Conservation (phyloP, 225 moss, liverwort and hornwort genomes). For the Sphagnum contortum region DNA sequence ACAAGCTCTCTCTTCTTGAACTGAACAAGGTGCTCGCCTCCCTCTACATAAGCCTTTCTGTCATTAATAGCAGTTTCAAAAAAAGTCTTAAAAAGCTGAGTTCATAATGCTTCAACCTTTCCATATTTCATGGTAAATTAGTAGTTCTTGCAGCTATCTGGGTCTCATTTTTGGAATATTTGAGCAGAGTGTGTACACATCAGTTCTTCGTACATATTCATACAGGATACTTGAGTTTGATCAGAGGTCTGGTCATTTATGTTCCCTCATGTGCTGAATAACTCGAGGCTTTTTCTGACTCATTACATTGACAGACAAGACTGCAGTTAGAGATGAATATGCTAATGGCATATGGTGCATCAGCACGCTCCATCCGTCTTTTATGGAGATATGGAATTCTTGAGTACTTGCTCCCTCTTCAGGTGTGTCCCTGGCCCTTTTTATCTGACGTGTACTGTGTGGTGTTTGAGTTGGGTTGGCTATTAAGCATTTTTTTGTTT, state of each 20-base stretch:
- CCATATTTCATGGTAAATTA: too few relatives aligned
- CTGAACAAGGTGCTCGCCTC: constrained; percentile 61
- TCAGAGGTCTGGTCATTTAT: too few relatives aligned
- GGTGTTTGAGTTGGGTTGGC: not conserved
- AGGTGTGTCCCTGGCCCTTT: constrained; percentile 26
- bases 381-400: constrained; percentile 94
- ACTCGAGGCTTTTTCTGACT: too few relatives aligned
- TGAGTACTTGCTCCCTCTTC: constrained; percentile 80
- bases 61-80: too few relatives aligned
- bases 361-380: constrained; percentile 79
- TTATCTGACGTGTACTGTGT: not conserved
- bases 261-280: too few relatives aligned
- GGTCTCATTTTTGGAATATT: too few relatives aligned
- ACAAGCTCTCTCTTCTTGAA: constrained; percentile 62
- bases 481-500: not conserved
- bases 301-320: constrained; percentile 30
- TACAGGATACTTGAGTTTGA: too few relatives aligned
- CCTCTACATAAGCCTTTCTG: not conserved
- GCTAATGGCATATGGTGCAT: constrained; percentile 84
- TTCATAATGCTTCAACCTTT: too few relatives aligned
- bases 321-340: constrained; percentile 82
- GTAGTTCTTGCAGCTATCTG: too few relatives aligned
- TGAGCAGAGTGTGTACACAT: too few relatives aligned
- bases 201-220: too few relatives aligned
- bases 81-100: too few relatives aligned